Evolutionary conservation across 2,329 filamentous ascomycete genomes (phyloP), one percentile per base, ranked within the genome.

Genomic region (Trichophyton equinum): DNA sequence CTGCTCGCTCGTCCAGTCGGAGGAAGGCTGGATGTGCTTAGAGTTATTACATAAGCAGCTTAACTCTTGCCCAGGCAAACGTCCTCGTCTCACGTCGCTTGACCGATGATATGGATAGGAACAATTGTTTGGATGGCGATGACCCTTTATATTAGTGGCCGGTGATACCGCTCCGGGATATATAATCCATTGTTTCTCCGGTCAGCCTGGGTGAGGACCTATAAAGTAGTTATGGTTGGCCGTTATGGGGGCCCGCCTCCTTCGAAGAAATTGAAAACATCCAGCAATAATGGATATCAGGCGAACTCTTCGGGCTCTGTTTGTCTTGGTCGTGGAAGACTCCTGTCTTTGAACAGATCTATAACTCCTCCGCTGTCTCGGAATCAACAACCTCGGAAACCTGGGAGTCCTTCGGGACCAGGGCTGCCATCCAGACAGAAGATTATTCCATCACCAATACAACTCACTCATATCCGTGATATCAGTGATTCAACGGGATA

Each of bases 401-500:
- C 9, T 15, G 15, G 5, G 30, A n/a, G 15, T 55, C 15, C 11
- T 8, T 27, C 13, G n/a, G 15, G 33, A 27, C 30, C 27, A n/a
- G 51, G 15, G 22, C 13, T 7, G 22, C 49, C 22, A 30, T 30
- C 40, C 20, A 11, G 27, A 9, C 33, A 62, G 33, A 68, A 61
- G 7, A 44, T 67, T 6, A 67, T 83, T 25, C 70, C 74, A 1
- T 91, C 88, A 0, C 89, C 89, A 0, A 82, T 91, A 65, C 83
- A 84, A 61, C 81, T 94, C 13, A 91, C 87, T 0, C 80, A 78
- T 62, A 85, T 94, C 60, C 78, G 76, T 30, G 86, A 88, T 66
- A 75, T 91, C 0, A 77, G 83, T 1, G 71, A 76, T 1, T 71
- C 74, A 0, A 73, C 75, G 1, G 69, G 70, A 0, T 75, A 80